Evolutionary conservation across 1,139 yeast genomes (phyloP).

Genomic region (Candida sanyaensis): DNA sequence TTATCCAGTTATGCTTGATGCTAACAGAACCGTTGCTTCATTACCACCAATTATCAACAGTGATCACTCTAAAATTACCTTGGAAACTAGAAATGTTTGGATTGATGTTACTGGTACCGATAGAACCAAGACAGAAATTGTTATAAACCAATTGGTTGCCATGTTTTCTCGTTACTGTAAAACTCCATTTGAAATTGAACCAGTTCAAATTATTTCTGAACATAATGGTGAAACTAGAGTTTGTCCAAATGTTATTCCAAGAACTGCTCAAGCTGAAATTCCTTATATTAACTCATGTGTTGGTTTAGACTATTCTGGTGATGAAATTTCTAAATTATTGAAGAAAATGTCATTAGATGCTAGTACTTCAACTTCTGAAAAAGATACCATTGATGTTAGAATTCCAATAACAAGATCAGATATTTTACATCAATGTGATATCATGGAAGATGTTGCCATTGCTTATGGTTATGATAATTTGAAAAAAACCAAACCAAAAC

Average conservation of each 20-base stretch:
- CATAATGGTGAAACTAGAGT: constrained; percentile 80
- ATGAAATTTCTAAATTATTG: constrained; percentile 68
- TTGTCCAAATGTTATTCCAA: constrained; percentile 72
- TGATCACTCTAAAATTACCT: constrained; percentile 82
- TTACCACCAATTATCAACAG: constrained; percentile 98
- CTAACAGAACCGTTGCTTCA: constrained; percentile 78
- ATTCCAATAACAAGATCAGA: constrained; percentile 96
- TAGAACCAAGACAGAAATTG: constrained; percentile 87
- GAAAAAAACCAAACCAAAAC: constrained; percentile 73
- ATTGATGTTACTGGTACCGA: constrained; percentile 97
- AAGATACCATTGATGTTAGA: constrained; percentile 61
- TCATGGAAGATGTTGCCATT: constrained; percentile 98
- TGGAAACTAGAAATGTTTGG: constrained; percentile 84
- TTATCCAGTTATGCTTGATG: constrained; percentile 86
- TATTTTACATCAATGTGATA: constrained; percentile 94
- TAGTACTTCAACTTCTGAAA: constrained; percentile 46
- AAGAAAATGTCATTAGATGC: constrained; percentile 82
- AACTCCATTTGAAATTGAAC: constrained; percentile 82
- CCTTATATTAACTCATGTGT: constrained; percentile 89
- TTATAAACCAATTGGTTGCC: constrained; percentile 87
- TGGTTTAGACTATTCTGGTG: constrained; percentile 72
- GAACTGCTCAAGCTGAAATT: constrained; percentile 73
- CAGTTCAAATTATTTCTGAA: constrained; percentile 79
- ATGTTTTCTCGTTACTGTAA: constrained; percentile 91
- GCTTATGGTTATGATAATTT: constrained; percentile 94